phyloP scores from a whole-genome alignment of 2,329 filamentous ascomycete genomes.

The Phialemoniopsis sp. region DNA sequence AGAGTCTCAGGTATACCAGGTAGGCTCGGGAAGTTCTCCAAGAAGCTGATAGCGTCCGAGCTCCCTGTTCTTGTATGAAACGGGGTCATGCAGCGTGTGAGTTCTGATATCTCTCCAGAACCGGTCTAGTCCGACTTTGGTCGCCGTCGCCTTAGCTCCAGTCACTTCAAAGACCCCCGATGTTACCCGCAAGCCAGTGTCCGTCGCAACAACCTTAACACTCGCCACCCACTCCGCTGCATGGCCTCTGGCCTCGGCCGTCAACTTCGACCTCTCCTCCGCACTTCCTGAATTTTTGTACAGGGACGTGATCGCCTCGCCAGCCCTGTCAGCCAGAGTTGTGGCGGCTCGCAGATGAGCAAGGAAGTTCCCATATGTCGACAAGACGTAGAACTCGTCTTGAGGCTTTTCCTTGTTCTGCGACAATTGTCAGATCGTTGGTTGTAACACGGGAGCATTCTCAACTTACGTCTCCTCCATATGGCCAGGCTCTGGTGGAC shows the following conservation, averaged over 20 bases:
- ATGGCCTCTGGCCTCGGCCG: slow-evolving; percentile 50
- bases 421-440: not conserved
- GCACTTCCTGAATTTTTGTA: slow-evolving; percentile 33
- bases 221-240: slow-evolving; percentile 59
- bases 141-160: slow-evolving; percentile 51
- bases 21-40: slow-evolving; percentile 51
- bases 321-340: slow-evolving; percentile 53
- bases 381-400: slow-evolving; percentile 63
- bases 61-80: slow-evolving; percentile 63
- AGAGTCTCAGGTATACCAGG: slow-evolving; percentile 59
- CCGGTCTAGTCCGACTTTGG: slow-evolving; percentile 56
- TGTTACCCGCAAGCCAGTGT: slow-evolving; percentile 54
- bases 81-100: slow-evolving; percentile 63
- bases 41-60: slow-evolving; percentile 53
- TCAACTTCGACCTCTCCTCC: slow-evolving; percentile 35
- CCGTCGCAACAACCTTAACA: slow-evolving; percentile 59
- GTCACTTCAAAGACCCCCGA: slow-evolving; percentile 62
- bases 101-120: slow-evolving; percentile 66
- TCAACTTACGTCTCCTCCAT: slow-evolving; percentile 48
- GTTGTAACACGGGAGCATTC: rapidly evolving
- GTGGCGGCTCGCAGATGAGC: slow-evolving; percentile 58
- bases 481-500: slow-evolving; percentile 60
- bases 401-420: slow-evolving; percentile 50
- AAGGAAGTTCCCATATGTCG: slow-evolving; percentile 60
- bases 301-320: slow-evolving; percentile 38